phyloP scores from a whole-genome alignment of 768 basidiomycete genomes.

The Mycena sanguinolenta region DNA sequence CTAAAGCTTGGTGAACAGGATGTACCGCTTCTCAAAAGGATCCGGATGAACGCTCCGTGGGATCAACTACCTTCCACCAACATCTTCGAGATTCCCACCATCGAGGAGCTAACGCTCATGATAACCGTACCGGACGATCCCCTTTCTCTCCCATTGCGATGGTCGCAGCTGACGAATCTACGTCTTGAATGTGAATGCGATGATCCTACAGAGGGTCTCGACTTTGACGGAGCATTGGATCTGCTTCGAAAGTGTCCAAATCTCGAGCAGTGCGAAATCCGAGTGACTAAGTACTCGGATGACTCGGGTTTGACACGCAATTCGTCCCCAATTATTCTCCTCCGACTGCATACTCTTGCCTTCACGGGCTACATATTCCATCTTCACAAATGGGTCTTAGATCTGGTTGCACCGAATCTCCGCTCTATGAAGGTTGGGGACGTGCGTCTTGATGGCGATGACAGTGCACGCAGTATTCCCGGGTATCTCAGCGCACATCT shows the following conservation, averaged over 20 bases:
- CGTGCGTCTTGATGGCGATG: too few species aligned
- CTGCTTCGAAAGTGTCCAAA: neutral
- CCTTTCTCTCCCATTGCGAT: neutral
- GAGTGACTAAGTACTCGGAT: neutral
- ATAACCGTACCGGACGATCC: neutral
- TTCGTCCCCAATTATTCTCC: neutral
- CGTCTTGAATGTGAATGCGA: neutral
- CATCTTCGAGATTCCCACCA: neutral
- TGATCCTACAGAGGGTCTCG: too few species aligned
- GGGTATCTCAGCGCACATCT: neutral
- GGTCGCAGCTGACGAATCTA: conserved; percentile 5
- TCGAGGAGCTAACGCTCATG: neutral
- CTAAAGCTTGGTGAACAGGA: too few species aligned
- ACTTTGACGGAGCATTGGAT: neutral
- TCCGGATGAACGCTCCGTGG: neutral
- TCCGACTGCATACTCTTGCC: too few species aligned
- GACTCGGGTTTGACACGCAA: too few species aligned
- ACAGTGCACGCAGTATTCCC: too few species aligned
- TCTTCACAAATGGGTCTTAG: neutral
- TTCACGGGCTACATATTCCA: neutral
- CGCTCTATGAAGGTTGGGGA: neutral
- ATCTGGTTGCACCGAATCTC: neutral
- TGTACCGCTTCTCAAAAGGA: neutral
- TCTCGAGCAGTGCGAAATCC: neutral
- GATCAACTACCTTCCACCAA: neutral